These are phyloP conservation scores for Pholiota adiposa DNA, from an alignment of 1,284 basidiomycete species.

Conservation along the genomic window DNA sequence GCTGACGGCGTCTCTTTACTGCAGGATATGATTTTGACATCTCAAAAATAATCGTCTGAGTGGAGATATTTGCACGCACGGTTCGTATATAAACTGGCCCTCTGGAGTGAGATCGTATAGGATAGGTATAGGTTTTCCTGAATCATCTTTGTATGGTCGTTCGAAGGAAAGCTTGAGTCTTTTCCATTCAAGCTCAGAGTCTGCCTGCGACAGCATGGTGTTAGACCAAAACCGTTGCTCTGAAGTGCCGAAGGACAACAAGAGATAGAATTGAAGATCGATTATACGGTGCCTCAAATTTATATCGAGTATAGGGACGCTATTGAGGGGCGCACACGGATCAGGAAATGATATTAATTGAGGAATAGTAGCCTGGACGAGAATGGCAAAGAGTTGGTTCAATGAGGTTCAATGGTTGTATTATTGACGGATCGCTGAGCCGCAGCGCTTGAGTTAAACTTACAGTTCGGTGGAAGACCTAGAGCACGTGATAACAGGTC, in stretches of 20 bases:
- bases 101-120: conserved; percentile 72
- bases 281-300: too few species aligned
- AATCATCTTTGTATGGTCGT: conserved; percentile 77
- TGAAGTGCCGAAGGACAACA: too few species aligned
- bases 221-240: neutral
- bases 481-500: conserved; percentile 3
- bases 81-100: conserved; percentile 69
- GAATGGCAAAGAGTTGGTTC: too few species aligned
- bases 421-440: too few species aligned
- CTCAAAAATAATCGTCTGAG: conserved; percentile 10
- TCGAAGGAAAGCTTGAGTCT: conserved; percentile 70
- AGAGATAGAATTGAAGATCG: too few species aligned
- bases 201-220: conserved; percentile 14
- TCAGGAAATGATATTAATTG: too few species aligned
- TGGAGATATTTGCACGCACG: conserved; percentile 46
- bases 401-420: too few species aligned
- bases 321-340: too few species aligned
- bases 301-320: too few species aligned
- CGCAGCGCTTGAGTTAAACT: too few species aligned
- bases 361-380: too few species aligned
- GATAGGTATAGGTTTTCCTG: conserved; percentile 61
- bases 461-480: too few species aligned
- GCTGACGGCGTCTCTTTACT: conserved; percentile 60
- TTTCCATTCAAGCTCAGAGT: conserved; percentile 54
- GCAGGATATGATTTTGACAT: conserved; percentile 14